Conservation (phyloP, 2,329 filamentous ascomycete genomes). For the Trichothecium sympodiale region DNA sequence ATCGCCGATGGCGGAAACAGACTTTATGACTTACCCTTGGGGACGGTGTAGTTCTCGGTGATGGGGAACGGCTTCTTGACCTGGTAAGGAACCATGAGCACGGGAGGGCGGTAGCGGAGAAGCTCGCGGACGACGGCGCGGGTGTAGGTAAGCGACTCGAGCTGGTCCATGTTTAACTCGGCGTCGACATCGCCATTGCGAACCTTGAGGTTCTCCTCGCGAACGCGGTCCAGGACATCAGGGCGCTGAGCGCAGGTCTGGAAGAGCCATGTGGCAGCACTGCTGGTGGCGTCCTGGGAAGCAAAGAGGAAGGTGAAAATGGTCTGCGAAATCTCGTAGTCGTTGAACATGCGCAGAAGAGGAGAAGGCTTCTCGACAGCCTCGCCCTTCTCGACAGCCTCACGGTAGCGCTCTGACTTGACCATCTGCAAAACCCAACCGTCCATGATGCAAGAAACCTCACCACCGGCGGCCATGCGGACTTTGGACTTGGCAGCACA, state of each 20-base stretch:
- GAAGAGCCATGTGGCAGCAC: constrained; percentile 89
- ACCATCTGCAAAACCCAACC: constrained; percentile 86
- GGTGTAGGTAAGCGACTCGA: constrained; percentile 84
- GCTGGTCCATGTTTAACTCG: constrained; percentile 67
- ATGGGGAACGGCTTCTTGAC: constrained; percentile 95
- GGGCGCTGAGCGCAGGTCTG: constrained; percentile 88
- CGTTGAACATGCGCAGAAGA: constrained; percentile 74
- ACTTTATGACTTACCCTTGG: constrained; percentile 51
- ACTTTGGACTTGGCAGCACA: constrained; percentile 91
- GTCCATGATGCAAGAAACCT: constrained; percentile 88
- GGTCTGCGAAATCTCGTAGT: constrained; percentile 87
- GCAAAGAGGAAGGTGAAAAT: constrained; percentile 95
- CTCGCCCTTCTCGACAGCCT: constrained; percentile 64
- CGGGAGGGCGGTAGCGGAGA: constrained; percentile 86
- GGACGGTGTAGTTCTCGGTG: constrained; percentile 76
- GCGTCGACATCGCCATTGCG: constrained; percentile 65
- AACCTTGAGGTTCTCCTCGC: constrained; percentile 75
- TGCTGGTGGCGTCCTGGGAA: constrained; percentile 93
- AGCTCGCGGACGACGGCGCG: constrained; percentile 85
- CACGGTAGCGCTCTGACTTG: constrained; percentile 70
- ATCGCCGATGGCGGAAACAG: background rate
- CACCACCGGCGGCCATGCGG: constrained; percentile 78
- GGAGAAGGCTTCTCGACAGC: constrained; percentile 69
- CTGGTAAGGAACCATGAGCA: constrained; percentile 92
- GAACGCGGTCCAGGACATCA: constrained; percentile 81